Evolutionary conservation across 2,329 filamentous ascomycete genomes (phyloP), one percentile per base, ranked within the genome.

Genomic region (Ceratocystiopsis brevicomis): DNA sequence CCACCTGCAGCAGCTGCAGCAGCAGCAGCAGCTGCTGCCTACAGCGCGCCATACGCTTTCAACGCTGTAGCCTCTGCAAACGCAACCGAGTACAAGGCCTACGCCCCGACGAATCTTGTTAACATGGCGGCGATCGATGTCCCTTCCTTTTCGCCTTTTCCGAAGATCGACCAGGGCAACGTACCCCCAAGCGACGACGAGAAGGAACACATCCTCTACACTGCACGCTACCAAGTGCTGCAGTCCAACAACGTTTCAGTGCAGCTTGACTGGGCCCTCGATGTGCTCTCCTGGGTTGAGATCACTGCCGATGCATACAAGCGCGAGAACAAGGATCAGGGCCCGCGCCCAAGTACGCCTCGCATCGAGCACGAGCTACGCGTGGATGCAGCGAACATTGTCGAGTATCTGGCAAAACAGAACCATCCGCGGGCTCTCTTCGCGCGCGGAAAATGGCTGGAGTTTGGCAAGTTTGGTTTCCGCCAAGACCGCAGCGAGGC

Each of bases 221-320:
- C 78, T 57, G 85, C 86, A 33, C 77, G 88, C 44, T 65, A 81
- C 48, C 73, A 81, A 46, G 88, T 96, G 34, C 69, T 98, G 49
- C 84, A 86, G 56, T 94, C 86, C 39, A 92, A 92, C 55, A 87
- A 98, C 58, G 85, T 92, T 40, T 80, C 92, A 52, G 92, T 93
- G 76, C 90, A 98, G 64, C 71, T 98, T 54, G 84, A 84, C 47
- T 98, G 90, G 90, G 88, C 90, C 37, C 82, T 92, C 56, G 90
- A 96, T 61, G 80, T 86, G 38, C 69, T 98, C 46, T 76, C 78
- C 43, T 95, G 86, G 67, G 84, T 88, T 32, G 88, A 95, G 55
- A 78, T 86, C 45, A 74, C 83, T 40, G 73, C 79, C 54, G 79
- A 92, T 53, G 79, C 87, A 47, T 76, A 81, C 53, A 66, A 76